Percentiles rank a stretch among this genome's conserved stretches.
Evolutionary conservation across 2,329 filamentous ascomycete genomes (phyloP).

Genomic region (Diaporthe sp.): DNA sequence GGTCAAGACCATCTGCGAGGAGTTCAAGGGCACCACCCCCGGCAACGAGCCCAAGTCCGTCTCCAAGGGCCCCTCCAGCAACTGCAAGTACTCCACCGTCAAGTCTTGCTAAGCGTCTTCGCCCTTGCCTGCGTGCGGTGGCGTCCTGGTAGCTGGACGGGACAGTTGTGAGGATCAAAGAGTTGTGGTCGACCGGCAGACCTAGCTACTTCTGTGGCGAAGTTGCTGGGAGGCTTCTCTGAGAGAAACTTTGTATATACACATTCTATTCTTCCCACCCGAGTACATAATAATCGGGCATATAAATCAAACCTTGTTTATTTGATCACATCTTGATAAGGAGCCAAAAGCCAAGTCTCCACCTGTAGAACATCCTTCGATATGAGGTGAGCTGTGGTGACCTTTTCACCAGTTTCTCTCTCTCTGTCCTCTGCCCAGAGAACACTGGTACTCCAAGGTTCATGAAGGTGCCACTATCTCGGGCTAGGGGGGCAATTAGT

Average conservation of each 20-base stretch:
- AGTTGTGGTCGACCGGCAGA: not conserved
- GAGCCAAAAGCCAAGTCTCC: not conserved
- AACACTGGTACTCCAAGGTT: too few relatives aligned
- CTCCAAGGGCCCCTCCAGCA: constrained; percentile 35
- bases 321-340: not conserved
- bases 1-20: constrained; percentile 39
- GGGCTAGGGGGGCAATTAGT: not conserved
- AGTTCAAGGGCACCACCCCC: constrained; percentile 38
- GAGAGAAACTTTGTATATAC: constrained; percentile 25
- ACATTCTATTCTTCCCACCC: constrained; percentile 7
- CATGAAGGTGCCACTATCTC: not conserved
- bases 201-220: not conserved
- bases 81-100: constrained; percentile 24
- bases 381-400: not conserved
- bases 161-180: not conserved
- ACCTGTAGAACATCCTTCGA: not conserved
- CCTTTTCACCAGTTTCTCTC: too few relatives aligned
- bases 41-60: constrained; percentile 39
- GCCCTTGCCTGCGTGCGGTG: not conserved
- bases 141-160: not conserved
- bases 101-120: constrained; percentile 2
- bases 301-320: constrained; percentile 25
- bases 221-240: constrained; percentile 1
- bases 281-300: not conserved
- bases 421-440: not conserved